These are phyloP conservation scores for Platismatia glauca DNA, from an alignment of 495 filamentous ascomycete species.

Conservation along the genomic window DNA sequence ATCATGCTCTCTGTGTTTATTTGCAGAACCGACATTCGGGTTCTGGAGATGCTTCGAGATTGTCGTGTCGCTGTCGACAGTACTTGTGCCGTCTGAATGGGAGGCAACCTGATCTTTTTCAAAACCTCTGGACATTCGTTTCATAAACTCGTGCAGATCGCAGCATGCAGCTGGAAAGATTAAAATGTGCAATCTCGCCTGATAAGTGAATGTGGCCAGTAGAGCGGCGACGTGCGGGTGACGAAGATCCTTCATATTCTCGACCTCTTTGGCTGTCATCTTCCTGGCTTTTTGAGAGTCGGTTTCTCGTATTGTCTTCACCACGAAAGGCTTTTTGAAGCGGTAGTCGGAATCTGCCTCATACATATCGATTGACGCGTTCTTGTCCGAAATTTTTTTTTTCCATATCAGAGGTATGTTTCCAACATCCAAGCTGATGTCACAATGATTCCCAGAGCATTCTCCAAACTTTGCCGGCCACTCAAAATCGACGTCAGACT, in stretches of 20 bases:
- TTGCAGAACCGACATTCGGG: background rate
- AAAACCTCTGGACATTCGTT: background rate
- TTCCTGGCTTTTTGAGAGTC: background rate
- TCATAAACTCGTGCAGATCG: constrained; percentile 1
- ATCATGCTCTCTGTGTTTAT: background rate
- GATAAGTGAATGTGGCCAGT: background rate
- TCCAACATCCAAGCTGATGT: background rate
- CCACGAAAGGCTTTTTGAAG: background rate
- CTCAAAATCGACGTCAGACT: background rate
- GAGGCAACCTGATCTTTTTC: background rate
- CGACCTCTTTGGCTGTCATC: constrained; percentile 1
- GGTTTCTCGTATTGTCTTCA: background rate
- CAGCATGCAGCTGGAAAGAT: constrained; percentile 8
- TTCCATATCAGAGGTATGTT: background rate
- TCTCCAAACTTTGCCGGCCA: background rate
- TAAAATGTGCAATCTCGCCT: background rate
- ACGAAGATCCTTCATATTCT: background rate
- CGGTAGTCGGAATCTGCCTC: background rate
- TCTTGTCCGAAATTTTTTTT: background rate
- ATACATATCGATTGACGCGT: background rate
- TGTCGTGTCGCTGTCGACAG: background rate
- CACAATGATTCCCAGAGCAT: background rate
- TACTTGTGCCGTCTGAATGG: background rate
- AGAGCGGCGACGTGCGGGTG: constrained; percentile 4
- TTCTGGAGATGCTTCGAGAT: too few species aligned